Base-by-base conservation (phyloP, 768 basidiomycete species). In the Calocera cornea region DNA sequence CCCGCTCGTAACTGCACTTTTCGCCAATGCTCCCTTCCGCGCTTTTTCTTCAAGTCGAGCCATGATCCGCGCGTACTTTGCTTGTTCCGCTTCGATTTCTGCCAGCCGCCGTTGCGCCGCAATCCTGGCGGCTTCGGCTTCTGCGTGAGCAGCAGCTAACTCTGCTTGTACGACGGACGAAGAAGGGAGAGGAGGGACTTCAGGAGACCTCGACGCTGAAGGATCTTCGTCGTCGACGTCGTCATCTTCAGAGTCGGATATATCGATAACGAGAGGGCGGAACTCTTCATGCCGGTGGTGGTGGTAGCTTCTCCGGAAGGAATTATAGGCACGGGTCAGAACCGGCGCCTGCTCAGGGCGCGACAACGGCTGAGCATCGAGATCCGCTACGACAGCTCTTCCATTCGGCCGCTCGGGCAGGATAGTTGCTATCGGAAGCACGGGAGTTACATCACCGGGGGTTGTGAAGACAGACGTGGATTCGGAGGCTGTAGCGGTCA, bases 1-100 rank as follows among this genome's bases (percentile, higher is more conserved):
- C 19, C 54, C 31, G 19, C 54, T 60, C 11, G 27, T 16, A 27
- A 27, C 54, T 11, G 54, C 54, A 33, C 54, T 60, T 33, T 60
- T 27, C 22, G 54, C 54, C 11, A 31, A 60, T 2, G 54, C 54
- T 29, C 10, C 54, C 31, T 60, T 60, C 2, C 54, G 54, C 2
- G 54, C 54, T 27, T 60, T 60, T 19, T 60, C 54, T 60, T 60
- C 54, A 2, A 60, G 54, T 10, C 54, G 54, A 60, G 54, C 54
- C 54, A 60, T 60, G 54, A 60, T 60, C 24, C 54, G 2, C 7
- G 54, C 54, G 31, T 60, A 60, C 22, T 60, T 60, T 22, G 54
- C 54, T 60, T 60, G 24, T 22, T 60, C 54, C 31, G 54, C 54
- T 60, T 60, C 54, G 19, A 60, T 60, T 33, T 60, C 54, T 3